Evolutionary conservation across 208 protist genomes (phyloP), one percentile per base, ranked within the genome.

Genomic region (Trypanosoma mega): DNA sequence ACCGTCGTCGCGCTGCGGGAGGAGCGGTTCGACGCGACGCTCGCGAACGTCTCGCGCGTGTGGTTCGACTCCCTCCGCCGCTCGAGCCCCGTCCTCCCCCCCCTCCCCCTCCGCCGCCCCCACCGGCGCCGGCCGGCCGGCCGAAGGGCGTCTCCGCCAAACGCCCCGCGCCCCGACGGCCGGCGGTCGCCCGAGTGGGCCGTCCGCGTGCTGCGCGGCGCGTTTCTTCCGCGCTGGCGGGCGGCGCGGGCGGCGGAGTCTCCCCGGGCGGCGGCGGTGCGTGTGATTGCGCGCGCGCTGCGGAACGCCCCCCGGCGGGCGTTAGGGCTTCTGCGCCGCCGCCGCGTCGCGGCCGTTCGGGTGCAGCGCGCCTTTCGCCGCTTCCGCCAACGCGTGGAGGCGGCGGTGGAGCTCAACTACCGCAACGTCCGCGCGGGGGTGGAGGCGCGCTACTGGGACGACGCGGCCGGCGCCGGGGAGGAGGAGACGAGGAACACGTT

Each of bases 401-500:
- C 79, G 1, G 63, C 60, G 16, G 76, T 87, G 37, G 72, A 81
- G 55, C 49, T 92, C 26, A 92, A 92, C 58, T 78, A 68, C 34
- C 69, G 63, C 8, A 73, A 80, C 23, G 24, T 91, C 36, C 77
- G 81, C 21, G 45, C 67, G 2, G 31, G 69, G 20, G 68, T 75
- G 14, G 79, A 89, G 60, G n/a, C 58, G 43, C 43, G 45, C 33
- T 92, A 92, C 71, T 88, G 79, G 76, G 52, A 47, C 0, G 33
- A 51, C 2, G 76, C 85, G 11, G 72, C 68, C 31, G 57, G 64
- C 1, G 39, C 46, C 51, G 57, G 68, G 1, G 70, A 80, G 68
- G 46, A 67, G 61, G 81, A 84, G 47, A 49, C 52, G 36, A 7
- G n/a, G 21, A 58, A 69, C 50, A 12, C 18, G 57, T 34, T 65